Percentiles rank a stretch among this genome's conserved stretches.
Conservation (phyloP, 495 filamentous ascomycete genomes). For the Melanomma pulvis-pyrius region DNA sequence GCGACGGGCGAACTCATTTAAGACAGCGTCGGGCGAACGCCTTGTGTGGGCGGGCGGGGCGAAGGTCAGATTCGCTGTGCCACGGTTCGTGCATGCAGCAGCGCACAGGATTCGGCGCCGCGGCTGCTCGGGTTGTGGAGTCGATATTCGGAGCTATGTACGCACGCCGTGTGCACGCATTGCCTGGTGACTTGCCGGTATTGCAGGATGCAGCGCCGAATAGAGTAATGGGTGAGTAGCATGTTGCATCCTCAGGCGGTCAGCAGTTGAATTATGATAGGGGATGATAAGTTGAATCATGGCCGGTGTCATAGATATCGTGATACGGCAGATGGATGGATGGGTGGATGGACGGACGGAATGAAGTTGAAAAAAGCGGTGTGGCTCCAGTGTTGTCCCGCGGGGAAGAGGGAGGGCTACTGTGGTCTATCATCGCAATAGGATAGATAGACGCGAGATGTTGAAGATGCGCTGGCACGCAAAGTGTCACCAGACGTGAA, state of each 20-base stretch:
- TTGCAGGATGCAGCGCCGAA: background rate
- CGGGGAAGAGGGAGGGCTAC: constrained; percentile 7
- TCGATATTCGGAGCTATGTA: no score
- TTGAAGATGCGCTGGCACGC: background rate
- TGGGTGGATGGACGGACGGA: no score
- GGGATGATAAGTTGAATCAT: background rate
- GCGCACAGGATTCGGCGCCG: no score
- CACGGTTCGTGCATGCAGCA: background rate
- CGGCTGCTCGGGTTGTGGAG: no score
- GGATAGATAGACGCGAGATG: background rate
- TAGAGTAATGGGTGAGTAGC: background rate
- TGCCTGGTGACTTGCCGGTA: background rate
- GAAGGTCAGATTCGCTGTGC: background rate
- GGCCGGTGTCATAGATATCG: no score
- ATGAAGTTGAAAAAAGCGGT: constrained; percentile 15
- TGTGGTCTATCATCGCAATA: background rate
- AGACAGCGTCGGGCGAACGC: no score
- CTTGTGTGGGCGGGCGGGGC: background rate
- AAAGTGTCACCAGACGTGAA: no score
- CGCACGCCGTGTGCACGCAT: no score
- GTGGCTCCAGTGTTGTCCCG: background rate
- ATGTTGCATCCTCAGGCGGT: background rate
- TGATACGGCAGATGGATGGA: no score
- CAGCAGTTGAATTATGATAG: background rate
- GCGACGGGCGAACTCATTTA: no score